Percentiles rank a stretch among this genome's conserved stretches.
phyloP scores from a whole-genome alignment of 176 grass and related monocot genomes.

The Eragrostis nindensis region DNA sequence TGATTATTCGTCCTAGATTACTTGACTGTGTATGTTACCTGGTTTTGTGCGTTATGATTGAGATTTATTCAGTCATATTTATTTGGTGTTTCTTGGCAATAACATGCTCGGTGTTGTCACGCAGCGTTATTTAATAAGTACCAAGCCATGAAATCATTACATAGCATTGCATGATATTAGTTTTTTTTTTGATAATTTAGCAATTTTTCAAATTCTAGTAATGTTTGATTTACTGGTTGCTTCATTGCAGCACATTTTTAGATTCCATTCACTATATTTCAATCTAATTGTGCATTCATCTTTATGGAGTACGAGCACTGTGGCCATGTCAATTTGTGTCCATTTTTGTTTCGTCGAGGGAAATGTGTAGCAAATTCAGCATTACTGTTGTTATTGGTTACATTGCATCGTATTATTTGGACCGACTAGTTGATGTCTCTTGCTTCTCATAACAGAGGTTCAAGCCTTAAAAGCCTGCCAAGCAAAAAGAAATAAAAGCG shows the following conservation, averaged over 20 bases:
- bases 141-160: too few species aligned
- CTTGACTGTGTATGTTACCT: too few species aligned
- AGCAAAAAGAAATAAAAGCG: constrained; percentile 48
- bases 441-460: constrained; percentile 44
- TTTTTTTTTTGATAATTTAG: background rate
- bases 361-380: background rate
- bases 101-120: too few species aligned
- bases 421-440: constrained; percentile 8
- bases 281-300: background rate
- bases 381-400: background rate
- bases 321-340: too few species aligned
- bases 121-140: too few species aligned
- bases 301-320: too few species aligned
- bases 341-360: background rate
- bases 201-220: background rate
- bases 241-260: background rate
- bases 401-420: background rate
- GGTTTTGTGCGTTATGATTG: too few species aligned
- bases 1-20: background rate
- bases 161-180: background rate
- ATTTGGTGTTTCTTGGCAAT: too few species aligned
- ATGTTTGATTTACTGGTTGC: background rate
- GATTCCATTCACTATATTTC: background rate
- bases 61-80: too few species aligned
- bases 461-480: constrained; percentile 63